Conservation (phyloP, 208 protist genomes). For the Wallacemonas sp. region DNA sequence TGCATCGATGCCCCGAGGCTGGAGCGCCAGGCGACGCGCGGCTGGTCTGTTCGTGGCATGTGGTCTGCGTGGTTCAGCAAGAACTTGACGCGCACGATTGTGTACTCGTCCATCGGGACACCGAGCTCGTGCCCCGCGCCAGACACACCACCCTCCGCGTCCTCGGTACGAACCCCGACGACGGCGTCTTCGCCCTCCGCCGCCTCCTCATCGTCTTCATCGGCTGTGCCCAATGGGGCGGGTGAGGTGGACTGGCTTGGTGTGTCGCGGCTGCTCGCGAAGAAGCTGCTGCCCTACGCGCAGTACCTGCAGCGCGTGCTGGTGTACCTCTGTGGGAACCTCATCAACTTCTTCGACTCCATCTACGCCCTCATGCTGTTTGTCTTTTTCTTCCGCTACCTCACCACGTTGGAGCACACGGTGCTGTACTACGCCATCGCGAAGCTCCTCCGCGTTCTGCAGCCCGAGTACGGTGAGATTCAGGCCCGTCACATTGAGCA, state of each 20-base stretch:
- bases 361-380: conserved; percentile 70
- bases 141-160: background rate
- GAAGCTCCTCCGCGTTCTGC: conserved; percentile 54
- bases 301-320: conserved; percentile 28
- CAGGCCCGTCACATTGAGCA: conserved; percentile 67
- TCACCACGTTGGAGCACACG: conserved; percentile 68
- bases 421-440: conserved; percentile 72
- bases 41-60: conserved; percentile 5
- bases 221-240: too few species aligned
- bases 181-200: too few species aligned
- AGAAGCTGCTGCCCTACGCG: conserved; percentile 38
- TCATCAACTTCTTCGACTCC: conserved; percentile 60
- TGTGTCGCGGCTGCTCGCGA: conserved; percentile 30
- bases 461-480: conserved; percentile 45
- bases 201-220: too few species aligned
- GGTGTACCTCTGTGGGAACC: conserved; percentile 30
- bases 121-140: background rate
- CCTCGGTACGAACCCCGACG: too few species aligned
- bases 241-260: conserved; percentile 40
- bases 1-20: background rate
- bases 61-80: conserved; percentile 14
- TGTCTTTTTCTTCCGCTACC: conserved; percentile 54
- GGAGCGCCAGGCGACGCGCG: background rate
- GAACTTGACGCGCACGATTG: conserved; percentile 9
- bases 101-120: conserved; percentile 7